These are phyloP conservation scores for Rhododendron henanense DNA, from an alignment of 148 eudicot genomes.

Conservation along the genomic window DNA sequence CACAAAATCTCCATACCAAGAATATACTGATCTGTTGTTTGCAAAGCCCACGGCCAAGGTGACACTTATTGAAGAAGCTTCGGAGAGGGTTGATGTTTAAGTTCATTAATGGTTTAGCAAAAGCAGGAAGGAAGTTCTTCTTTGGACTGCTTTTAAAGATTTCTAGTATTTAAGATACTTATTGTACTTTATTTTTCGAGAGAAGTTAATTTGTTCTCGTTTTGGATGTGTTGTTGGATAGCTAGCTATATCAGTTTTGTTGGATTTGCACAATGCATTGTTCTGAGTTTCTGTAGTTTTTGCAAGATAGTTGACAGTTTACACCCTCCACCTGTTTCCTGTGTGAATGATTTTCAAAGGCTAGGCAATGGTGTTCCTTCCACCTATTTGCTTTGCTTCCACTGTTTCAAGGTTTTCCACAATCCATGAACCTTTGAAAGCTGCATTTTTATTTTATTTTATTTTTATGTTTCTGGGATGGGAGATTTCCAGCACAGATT, in stretches of 20 bases:
- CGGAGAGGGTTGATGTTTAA: conserved; percentile 32
- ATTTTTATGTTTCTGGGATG: neutral
- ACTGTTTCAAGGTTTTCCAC: neutral
- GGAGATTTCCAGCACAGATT: neutral
- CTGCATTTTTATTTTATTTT: neutral
- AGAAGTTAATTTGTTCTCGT: neutral
- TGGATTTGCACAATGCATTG: neutral
- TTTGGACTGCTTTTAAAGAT: neutral
- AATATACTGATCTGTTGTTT: conserved; percentile 56
- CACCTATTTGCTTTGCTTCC: neutral
- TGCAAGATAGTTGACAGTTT: neutral
- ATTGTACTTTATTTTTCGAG: neutral
- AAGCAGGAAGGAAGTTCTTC: neutral
- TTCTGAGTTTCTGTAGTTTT: neutral
- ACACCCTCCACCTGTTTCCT: neutral
- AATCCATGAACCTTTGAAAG: neutral
- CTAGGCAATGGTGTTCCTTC: neutral
- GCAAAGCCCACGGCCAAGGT: conserved; percentile 48
- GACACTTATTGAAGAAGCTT: conserved; percentile 27
- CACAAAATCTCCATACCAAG: conserved; percentile 61
- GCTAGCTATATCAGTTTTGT: conserved; percentile 1
- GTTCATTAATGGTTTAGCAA: neutral
- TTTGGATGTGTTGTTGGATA: neutral
- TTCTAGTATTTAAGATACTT: neutral
- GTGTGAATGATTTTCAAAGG: neutral